A percentile compares a stretch with the other conserved stretches of the same genome.
These are phyloP conservation scores for Phytophthora pini DNA, from an alignment of 352 stramenopile genomes.

Conservation along the genomic window DNA sequence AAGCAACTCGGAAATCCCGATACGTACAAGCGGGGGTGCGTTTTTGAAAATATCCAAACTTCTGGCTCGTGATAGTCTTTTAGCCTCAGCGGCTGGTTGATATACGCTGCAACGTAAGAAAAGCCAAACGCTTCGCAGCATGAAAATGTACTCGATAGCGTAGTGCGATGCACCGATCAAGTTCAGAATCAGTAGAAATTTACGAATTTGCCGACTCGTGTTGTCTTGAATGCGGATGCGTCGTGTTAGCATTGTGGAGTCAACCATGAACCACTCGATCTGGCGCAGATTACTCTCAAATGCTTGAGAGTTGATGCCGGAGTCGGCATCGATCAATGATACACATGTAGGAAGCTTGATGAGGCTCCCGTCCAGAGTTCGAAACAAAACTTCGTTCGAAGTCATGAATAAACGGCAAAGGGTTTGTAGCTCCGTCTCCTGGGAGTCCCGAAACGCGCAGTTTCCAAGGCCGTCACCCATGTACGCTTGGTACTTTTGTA, in stretches of 20 bases:
- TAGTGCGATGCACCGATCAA: conserved; percentile 37
- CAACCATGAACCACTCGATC: conserved; percentile 38
- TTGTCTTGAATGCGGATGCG: conserved; percentile 46
- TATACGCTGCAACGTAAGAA: conserved; percentile 31
- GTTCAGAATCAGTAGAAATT: conserved; percentile 41
- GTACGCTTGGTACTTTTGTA: conserved; percentile 5
- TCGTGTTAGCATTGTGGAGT: conserved; percentile 20
- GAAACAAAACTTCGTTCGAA: conserved; percentile 1
- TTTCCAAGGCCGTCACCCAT: conserved; percentile 17
- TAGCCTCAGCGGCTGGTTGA: not conserved
- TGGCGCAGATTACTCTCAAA: conserved; percentile 32
- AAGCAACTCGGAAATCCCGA: conserved; percentile 23
- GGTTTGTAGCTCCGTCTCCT: conserved; percentile 40
- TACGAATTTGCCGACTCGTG: conserved; percentile 43
- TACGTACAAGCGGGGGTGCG: conserved; percentile 5
- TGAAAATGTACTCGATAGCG: conserved; percentile 35
- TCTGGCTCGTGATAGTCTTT: conserved; percentile 2
- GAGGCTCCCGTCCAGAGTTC: conserved; percentile 20
- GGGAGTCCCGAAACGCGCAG: conserved; percentile 40
- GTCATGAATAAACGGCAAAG: conserved; percentile 5
- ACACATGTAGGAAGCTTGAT: conserved; percentile 16
- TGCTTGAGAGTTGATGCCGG: not conserved
- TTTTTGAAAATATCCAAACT: conserved; percentile 2
- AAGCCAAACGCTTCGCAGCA: conserved; percentile 23
- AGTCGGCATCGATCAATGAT: conserved; percentile 10